Percentiles rank a stretch among this genome's conserved stretches.
Conservation (phyloP, 2,329 filamentous ascomycete genomes). For the Emmonsiellopsis sp. region DNA sequence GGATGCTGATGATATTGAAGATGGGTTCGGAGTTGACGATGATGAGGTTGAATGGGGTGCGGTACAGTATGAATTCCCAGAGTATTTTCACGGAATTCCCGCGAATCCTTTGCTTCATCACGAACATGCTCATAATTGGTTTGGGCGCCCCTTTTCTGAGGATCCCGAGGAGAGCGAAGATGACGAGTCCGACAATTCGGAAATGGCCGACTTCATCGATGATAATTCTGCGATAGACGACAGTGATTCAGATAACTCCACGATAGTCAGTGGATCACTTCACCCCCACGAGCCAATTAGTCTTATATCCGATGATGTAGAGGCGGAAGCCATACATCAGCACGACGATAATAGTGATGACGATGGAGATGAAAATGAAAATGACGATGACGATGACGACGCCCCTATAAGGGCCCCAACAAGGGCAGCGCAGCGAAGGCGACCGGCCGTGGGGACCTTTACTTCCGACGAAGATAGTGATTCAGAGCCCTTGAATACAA, state of each 20-base stretch:
- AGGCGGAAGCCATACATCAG: slow-evolving; percentile 4
- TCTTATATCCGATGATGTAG: slow-evolving; percentile 6
- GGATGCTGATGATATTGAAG: slow-evolving; percentile 27
- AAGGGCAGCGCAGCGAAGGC: slow-evolving; percentile 13
- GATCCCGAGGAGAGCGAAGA: slow-evolving; percentile 13
- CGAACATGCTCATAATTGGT: not conserved
- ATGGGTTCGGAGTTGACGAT: slow-evolving; percentile 22
- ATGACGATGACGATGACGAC: slow-evolving; percentile 13
- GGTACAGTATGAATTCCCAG: not conserved
- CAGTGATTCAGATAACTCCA: slow-evolving; percentile 2
- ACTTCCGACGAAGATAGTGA: too few species aligned
- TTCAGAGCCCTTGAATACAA: too few species aligned
- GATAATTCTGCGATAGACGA: slow-evolving; percentile 9
- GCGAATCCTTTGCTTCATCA: not conserved
- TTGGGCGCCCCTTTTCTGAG: slow-evolving; percentile 4
- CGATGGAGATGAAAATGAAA: not conserved
- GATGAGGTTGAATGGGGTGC: slow-evolving; percentile 7
- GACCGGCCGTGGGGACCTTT: not conserved
- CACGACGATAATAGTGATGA: not conserved
- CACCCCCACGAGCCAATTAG: not conserved
- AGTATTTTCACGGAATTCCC: not conserved
- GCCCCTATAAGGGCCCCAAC: slow-evolving; percentile 16
- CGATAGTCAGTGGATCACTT: not conserved
- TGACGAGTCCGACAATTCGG: slow-evolving; percentile 10
- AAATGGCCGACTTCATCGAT: slow-evolving; percentile 14